phyloP scores from a whole-genome alignment of 2,329 filamentous ascomycete species.

The Neurospora sp. region DNA sequence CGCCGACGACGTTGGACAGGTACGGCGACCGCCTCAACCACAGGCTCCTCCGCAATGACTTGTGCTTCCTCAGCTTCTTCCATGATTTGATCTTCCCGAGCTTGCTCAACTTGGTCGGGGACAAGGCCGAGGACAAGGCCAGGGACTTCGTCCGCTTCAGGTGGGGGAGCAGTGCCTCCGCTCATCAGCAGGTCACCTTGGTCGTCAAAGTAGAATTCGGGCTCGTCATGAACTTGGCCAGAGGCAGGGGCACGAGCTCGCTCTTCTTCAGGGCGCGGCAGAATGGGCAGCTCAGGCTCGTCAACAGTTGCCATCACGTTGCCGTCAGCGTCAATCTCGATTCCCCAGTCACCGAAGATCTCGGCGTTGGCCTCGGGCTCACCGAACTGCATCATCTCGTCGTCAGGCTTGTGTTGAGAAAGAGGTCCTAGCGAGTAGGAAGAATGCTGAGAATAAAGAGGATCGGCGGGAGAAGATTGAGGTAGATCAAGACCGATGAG shows the following conservation, averaged over 20 bases:
- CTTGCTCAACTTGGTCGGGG: conserved; percentile 3
- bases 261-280: conserved; percentile 21
- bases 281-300: conserved; percentile 34
- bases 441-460: neutral
- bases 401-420: conserved; percentile 17
- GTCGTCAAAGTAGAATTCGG: conserved; percentile 10
- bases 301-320: conserved; percentile 35
- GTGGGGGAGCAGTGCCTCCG: conserved; percentile 28
- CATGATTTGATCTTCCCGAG: conserved; percentile 1
- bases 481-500: conserved; percentile 12
- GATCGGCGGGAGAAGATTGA: conserved; percentile 5
- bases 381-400: conserved; percentile 22
- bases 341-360: conserved; percentile 29
- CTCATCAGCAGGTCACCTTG: conserved; percentile 27
- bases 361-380: conserved; percentile 29
- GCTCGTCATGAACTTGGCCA: conserved; percentile 7
- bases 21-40: conserved; percentile 1
- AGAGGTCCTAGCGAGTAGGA: conserved; percentile 9
- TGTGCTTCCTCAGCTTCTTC: conserved; percentile 1
- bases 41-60: conserved; percentile 10
- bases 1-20: conserved; percentile 17
- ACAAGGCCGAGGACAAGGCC: conserved; percentile 19
- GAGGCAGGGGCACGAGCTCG: neutral
- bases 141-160: conserved; percentile 27
- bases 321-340: conserved; percentile 43